Conservation (phyloP, 176 grass and related monocot species). For the Carex myosuroides region DNA sequence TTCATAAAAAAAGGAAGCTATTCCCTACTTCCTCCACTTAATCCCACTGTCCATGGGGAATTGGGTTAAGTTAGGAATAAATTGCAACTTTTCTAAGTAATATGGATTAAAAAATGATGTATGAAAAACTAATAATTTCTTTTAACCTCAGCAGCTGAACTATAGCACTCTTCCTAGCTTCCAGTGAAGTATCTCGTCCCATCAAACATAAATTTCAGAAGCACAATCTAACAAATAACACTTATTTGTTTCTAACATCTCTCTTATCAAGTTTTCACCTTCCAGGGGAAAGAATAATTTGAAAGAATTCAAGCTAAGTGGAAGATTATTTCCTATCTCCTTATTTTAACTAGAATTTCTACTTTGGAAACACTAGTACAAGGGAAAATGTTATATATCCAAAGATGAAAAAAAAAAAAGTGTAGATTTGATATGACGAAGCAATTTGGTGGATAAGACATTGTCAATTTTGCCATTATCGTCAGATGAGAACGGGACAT, state of each 20-base stretch:
- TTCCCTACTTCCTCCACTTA: neutral
- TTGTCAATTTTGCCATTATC: conserved; percentile 50
- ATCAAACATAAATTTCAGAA: conserved; percentile 86
- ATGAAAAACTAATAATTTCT: conserved; percentile 21
- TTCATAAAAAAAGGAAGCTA: neutral
- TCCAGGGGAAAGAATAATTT: conserved; percentile 26
- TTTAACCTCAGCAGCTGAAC: conserved; percentile 70
- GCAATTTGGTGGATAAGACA: conserved; percentile 40
- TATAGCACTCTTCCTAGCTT: conserved; percentile 78
- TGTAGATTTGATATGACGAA: conserved; percentile 42
- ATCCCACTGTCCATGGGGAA: neutral
- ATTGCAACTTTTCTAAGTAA: neutral
- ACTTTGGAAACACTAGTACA: conserved; percentile 4
- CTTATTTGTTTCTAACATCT: conserved; percentile 72
- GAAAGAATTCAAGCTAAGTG: conserved; percentile 4
- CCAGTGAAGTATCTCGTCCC: conserved; percentile 77
- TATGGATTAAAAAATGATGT: neutral
- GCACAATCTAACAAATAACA: conserved; percentile 85
- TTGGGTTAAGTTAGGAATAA: neutral
- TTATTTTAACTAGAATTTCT: conserved; percentile 11
- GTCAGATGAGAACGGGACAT: conserved; percentile 24
- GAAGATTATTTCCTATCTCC: conserved; percentile 10
- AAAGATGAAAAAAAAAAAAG: conserved; percentile 5
- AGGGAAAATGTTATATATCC: neutral
- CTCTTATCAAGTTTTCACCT: conserved; percentile 55